phyloP scores from a whole-genome alignment of 1,139 yeast genomes.

The Kazachstania sp. region DNA sequence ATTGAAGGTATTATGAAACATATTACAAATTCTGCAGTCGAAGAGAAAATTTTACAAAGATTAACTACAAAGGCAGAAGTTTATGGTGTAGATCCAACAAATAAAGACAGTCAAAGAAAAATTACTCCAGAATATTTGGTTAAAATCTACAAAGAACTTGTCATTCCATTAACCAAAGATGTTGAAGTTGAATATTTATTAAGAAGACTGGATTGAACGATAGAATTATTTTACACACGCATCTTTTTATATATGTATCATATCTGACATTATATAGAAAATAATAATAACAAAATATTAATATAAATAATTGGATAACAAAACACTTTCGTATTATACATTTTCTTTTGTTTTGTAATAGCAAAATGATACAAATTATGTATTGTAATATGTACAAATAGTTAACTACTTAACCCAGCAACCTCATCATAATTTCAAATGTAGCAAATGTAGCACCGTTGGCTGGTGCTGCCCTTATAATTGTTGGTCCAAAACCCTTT shows the following conservation, averaged over 20 bases:
- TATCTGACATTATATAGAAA: neutral
- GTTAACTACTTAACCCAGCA: slow-evolving; percentile 29
- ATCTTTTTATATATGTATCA: neutral
- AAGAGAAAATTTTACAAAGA: slow-evolving; percentile 70
- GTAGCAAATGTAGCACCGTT: slow-evolving; percentile 94
- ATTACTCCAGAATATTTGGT: slow-evolving; percentile 78
- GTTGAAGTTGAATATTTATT: slow-evolving; percentile 88
- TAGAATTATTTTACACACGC: too few species aligned
- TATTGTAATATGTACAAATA: neutral
- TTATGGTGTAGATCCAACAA: slow-evolving; percentile 82
- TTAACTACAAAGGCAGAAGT: slow-evolving; percentile 70
- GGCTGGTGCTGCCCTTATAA: slow-evolving; percentile 93
- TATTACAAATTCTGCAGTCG: slow-evolving; percentile 83
- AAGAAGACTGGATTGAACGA: slow-evolving; percentile 49
- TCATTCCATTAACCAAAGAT: slow-evolving; percentile 87
- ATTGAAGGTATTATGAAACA: slow-evolving; percentile 65
- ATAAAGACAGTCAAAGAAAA: slow-evolving; percentile 62
- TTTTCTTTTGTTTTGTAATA: neutral
- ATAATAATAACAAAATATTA: neutral
- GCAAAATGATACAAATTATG: neutral
- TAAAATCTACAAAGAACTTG: slow-evolving; percentile 72
- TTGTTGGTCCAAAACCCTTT: slow-evolving; percentile 83
- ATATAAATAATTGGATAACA: neutral
- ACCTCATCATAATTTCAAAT: slow-evolving; percentile 78
- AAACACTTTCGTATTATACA: neutral